Base-by-base conservation (phyloP, 495 filamentous ascomycete species). In the Hypoxylon rickii region DNA sequence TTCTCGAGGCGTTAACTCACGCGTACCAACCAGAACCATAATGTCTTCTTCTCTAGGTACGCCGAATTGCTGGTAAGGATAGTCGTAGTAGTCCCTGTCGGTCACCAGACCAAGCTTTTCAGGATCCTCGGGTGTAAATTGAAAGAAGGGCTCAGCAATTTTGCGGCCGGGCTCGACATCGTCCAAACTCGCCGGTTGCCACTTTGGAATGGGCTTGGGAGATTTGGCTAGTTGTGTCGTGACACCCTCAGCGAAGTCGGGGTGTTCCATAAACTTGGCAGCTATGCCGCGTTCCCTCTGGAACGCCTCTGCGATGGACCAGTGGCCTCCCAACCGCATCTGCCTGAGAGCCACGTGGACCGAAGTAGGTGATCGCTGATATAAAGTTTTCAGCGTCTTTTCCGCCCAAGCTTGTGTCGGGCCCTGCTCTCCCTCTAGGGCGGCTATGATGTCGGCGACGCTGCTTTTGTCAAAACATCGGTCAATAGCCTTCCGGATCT, bases 181-280 rank as follows among this genome's bases (percentile, higher is more conserved):
- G 17, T 82, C 76, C 7, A 96, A 76, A 3, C 76, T 79, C 17
- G 79, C 78, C 3, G 93, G 93, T 44, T 87, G 64, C 91, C 92
- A 97, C 33, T 73, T 69, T 2, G 88, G 82, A 19, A 73, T 72
- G 44, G 76, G 70, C 39, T 59, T 52, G 4, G 70, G 69, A 7
- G 64, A 63, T 72, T 90, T 89, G 24, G 80, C 76, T 57, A 97
- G 78, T 17, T 82, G 78, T 19, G 90, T 86, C 45, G 81, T 83
- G 36, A 97, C 92, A 32, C 94, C 94, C 70, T 90, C 86, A 38
- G 82, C 81, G 70, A 97, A 98, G 70, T 98, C 94, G 3, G 83
- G 86, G 64, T 89, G 83, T 24, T 72, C 68, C 93, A 97, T 96
- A 78, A 97, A 97, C 44, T 81, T 79, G 33, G 78, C 66, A 3